Evolutionary conservation across 169 alveolate species (phyloP).

Genomic region (Pseudocohnilembus persalinus): DNA sequence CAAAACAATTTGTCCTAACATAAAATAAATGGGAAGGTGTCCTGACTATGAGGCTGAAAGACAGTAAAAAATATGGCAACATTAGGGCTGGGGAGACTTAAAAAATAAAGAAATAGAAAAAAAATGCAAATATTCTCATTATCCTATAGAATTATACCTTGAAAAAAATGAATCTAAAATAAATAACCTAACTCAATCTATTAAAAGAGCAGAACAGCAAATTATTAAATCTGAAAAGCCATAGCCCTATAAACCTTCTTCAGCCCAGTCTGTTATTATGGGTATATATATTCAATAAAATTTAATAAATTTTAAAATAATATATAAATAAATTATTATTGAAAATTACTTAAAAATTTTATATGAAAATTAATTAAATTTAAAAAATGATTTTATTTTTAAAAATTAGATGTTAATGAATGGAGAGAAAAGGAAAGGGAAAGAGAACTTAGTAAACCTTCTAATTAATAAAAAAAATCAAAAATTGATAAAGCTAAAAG

Average conservation of each 20-base stretch:
- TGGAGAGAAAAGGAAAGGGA: background rate
- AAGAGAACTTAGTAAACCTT: background rate
- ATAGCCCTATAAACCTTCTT: background rate
- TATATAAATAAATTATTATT: no score
- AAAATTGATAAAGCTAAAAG: background rate
- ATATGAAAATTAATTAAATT: no score
- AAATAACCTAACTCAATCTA: background rate
- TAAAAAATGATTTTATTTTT: no score
- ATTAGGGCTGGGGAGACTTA: background rate
- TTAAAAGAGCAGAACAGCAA: background rate
- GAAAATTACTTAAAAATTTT: no score
- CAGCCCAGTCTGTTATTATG: background rate
- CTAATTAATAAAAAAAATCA: background rate
- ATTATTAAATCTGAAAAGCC: background rate
- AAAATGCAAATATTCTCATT: background rate
- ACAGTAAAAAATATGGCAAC: background rate
- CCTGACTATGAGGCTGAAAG: background rate
- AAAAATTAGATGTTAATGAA: background rate
- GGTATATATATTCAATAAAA: no score
- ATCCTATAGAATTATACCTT: background rate
- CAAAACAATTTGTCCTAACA: background rate
- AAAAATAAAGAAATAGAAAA: background rate
- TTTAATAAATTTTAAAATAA: no score
- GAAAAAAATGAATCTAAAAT: background rate
- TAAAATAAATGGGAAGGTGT: background rate